Base-by-base conservation (phyloP, 345 rosid genomes). In the Acer yangbiense region DNA sequence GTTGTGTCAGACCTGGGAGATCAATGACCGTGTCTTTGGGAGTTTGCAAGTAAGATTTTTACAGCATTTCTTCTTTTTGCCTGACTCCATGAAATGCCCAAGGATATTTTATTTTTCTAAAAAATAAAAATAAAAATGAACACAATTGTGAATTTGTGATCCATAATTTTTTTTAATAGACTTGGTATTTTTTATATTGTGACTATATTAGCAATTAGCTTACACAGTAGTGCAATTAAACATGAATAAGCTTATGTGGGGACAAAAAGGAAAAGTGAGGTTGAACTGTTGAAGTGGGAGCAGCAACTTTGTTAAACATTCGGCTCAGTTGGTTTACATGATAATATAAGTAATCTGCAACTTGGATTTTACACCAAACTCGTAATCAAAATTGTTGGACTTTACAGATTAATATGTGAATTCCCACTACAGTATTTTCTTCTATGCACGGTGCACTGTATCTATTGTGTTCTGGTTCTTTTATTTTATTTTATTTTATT, bases 1-100 rank as follows among this genome's bases (percentile, higher is more conserved):
- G 87, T 98, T 95, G 83, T 95, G 95, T 80, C 93, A 89, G 83
- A 90, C 97, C 68, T 95, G 98, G 99, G 88, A 82, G 79, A 85
- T 84, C 83, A 93, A 92, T 87, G 99, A 93, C 80, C 96, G 95
- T 71, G 91, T 91, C 83, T 95, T 95, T 90, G 86, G 88, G 43
- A 93, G 89, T 82, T 83, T 95, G 82, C 92, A 92, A 78, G 97
- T 90, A 85, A 87, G 85, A 71, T 74, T 65, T 72, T 64, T 68
- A 6, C n/a, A 35, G 5, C 76, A 23, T 17, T 63, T 75, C 13
- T 68, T 81, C 17, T 44, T 27, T 10, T 67, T 68, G 50, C 50
- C 25, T 58, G 55, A 2, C 44, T 21, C 66, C 65, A 43, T 52
- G 7, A 44, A 14, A 6, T 63, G 67, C 29, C 41, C 71, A 65